These are phyloP conservation scores for Rhizophlyctis rosea DNA, from an alignment of 192 early-diverging fungal species.

Conservation along the genomic window DNA sequence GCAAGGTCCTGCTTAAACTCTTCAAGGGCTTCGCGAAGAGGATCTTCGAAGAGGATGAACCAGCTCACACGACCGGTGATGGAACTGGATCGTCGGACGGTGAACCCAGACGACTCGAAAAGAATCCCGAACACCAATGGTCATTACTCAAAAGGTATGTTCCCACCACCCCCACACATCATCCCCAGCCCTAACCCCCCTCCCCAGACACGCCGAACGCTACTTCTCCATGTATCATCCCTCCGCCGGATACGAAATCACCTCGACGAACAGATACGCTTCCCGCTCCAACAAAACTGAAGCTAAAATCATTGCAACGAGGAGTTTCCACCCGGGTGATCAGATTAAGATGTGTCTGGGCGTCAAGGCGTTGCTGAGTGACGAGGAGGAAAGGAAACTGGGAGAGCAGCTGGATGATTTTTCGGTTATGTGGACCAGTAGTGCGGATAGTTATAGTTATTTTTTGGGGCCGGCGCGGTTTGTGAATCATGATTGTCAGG, in stretches of 20 bases:
- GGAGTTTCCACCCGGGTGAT: constrained; percentile 47
- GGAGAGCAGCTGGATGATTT: constrained; percentile 57
- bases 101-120: constrained; percentile 5
- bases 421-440: constrained; percentile 62
- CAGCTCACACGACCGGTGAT: not conserved
- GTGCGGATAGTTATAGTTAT: constrained; percentile 52
- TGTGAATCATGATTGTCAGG: constrained; percentile 72
- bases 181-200: constrained; percentile 9
- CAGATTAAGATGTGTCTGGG: constrained; percentile 48
- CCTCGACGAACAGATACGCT: constrained; percentile 53
- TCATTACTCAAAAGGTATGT: constrained; percentile 22
- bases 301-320: constrained; percentile 47
- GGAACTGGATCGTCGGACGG: not conserved
- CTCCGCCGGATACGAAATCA: constrained; percentile 63
- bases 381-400: constrained; percentile 40
- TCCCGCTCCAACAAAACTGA: constrained; percentile 43
- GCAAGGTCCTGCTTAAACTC: not conserved
- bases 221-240: constrained; percentile 67
- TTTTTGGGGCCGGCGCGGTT: constrained; percentile 73
- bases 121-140: constrained; percentile 10
- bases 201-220: constrained; percentile 45
- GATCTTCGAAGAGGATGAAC: constrained; percentile 13
- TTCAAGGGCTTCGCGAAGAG: not conserved
- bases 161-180: not conserved
- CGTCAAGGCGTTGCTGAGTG: constrained; percentile 47